phyloP scores from a whole-genome alignment of 2,329 filamentous ascomycete species.

The Colletotrichum graminicola region DNA sequence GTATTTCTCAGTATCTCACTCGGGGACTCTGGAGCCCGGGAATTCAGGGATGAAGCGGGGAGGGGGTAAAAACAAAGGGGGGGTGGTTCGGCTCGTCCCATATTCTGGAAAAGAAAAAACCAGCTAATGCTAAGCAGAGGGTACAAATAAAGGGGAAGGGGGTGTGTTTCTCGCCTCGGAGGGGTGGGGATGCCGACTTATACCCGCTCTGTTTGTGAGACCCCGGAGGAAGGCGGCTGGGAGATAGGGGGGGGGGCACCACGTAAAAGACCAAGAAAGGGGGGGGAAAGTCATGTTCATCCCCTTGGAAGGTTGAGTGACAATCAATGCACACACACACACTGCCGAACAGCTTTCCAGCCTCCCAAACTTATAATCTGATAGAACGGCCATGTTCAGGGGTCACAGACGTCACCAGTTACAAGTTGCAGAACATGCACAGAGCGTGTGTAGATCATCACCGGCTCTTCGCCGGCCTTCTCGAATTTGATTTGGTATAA shows the following conservation, averaged over 20 bases:
- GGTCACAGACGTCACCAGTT: neutral
- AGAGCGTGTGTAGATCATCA: neutral
- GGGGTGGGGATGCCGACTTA: neutral
- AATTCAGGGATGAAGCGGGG: no score
- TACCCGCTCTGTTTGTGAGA: neutral
- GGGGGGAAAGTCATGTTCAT: neutral
- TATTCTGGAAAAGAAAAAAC: neutral
- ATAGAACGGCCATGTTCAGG: neutral
- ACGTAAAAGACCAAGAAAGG: no score
- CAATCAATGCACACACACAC: neutral
- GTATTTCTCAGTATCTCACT: neutral
- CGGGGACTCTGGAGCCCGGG: neutral
- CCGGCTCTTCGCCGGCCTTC: slow-evolving; percentile 28
- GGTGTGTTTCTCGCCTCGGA: neutral
- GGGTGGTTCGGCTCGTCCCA: neutral
- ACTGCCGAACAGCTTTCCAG: neutral
- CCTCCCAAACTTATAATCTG: neutral
- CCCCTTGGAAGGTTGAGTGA: neutral
- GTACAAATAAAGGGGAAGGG: neutral
- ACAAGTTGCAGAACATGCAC: neutral
- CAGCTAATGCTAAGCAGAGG: neutral
- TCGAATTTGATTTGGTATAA: slow-evolving; percentile 31
- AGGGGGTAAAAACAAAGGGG: neutral
- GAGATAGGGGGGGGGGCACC: neutral
- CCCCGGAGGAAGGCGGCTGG: neutral